Evolutionary conservation across 2,329 filamentous ascomycete genomes (phyloP).

Genomic region (Alternaria rosae): DNA sequence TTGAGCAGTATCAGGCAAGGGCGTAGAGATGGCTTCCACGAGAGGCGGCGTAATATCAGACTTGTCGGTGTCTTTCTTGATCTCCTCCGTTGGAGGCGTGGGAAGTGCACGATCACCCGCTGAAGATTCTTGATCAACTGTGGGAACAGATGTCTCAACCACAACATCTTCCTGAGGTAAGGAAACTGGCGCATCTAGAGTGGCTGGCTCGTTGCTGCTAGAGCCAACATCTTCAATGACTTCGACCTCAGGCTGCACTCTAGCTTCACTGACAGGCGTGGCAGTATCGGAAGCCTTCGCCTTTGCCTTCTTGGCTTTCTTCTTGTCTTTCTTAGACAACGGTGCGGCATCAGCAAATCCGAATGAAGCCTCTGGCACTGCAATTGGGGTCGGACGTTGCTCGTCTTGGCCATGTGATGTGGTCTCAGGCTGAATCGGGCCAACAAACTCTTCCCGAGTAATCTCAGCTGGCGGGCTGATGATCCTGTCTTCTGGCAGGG

Average conservation of each 20-base stretch:
- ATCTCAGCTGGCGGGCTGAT: background rate
- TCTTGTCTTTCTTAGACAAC: conserved; percentile 37
- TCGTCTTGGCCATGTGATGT: background rate
- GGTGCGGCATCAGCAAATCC: conserved; percentile 8
- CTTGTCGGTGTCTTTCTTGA: conserved; percentile 30
- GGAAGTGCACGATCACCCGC: conserved; percentile 3
- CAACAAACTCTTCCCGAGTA: background rate
- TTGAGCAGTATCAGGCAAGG: background rate
- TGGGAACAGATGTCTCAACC: conserved; percentile 20
- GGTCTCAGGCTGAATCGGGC: background rate
- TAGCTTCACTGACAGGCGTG: conserved; percentile 19
- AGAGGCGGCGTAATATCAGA: conserved; percentile 17
- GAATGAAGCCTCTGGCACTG: conserved; percentile 1
- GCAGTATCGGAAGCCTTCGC: conserved; percentile 23
- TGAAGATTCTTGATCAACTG: conserved; percentile 1
- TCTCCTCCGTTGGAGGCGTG: conserved; percentile 23
- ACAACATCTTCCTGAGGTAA: conserved; percentile 5
- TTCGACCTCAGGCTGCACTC: conserved; percentile 2
- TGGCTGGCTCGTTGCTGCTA: background rate
- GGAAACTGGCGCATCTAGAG: background rate
- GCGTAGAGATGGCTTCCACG: conserved; percentile 4
- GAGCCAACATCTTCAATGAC: background rate
- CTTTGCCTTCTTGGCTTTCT: conserved; percentile 41
- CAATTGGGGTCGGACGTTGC: background rate
- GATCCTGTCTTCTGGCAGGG: conserved; percentile 3